Conservation (phyloP, 306 rosid genomes). For the Cucurbita maxima region DNA sequence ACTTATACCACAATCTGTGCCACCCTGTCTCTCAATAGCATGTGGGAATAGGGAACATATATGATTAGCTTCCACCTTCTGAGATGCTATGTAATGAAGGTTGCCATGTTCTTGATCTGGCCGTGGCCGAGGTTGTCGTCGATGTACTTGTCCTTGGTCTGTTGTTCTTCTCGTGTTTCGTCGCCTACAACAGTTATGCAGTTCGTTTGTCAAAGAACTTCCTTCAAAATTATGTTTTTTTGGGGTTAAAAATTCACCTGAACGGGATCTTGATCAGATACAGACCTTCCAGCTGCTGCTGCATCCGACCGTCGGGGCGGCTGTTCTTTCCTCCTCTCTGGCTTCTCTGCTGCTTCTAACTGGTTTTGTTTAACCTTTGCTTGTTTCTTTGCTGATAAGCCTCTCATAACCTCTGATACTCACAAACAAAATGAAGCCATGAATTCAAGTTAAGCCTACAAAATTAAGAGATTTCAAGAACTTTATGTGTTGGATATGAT, state of each 20-base stretch:
- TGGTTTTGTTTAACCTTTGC: constrained; percentile 8
- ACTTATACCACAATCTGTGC: constrained; percentile 3
- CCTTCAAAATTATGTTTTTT: background rate
- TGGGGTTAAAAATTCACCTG: constrained; percentile 4
- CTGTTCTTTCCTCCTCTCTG: background rate
- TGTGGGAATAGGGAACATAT: constrained; percentile 12
- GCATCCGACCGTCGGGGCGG: background rate
- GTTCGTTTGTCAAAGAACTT: background rate
- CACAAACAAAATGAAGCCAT: background rate
- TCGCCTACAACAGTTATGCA: background rate
- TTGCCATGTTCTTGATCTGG: constrained; percentile 15
- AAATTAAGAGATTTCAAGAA: background rate
- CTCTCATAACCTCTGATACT: constrained; percentile 9
- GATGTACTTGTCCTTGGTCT: constrained; percentile 6
- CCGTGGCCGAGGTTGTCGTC: background rate
- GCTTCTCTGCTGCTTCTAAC: constrained; percentile 6
- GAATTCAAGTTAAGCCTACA: background rate
- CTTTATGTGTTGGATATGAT: background rate
- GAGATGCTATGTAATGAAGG: constrained; percentile 14
- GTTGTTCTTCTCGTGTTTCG: constrained; percentile 7
- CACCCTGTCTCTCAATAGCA: constrained; percentile 7
- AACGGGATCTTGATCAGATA: background rate
- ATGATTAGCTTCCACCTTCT: constrained; percentile 12
- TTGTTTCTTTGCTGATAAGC: constrained; percentile 13
- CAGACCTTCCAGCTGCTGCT: constrained; percentile 4